Evolutionary conservation across 148 eudicot genomes (phyloP).

Genomic region (Persicaria maculosa): DNA sequence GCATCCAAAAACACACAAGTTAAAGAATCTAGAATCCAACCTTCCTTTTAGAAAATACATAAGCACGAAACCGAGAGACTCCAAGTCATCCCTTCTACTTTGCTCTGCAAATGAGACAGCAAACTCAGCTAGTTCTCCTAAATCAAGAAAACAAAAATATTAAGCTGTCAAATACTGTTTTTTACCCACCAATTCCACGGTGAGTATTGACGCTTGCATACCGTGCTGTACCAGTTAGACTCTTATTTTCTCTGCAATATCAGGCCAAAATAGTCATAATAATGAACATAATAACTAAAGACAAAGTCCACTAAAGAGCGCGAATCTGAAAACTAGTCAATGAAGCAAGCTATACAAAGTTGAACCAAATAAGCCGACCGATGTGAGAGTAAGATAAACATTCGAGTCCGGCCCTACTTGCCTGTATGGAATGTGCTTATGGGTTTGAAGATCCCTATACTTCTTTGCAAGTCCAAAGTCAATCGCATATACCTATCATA

Average conservation of each 20-base stretch:
- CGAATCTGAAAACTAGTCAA: neutral
- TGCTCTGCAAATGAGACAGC: slow-evolving; percentile 37
- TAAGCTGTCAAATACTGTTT: neutral
- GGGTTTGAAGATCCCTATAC: slow-evolving; percentile 80
- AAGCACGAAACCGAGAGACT: slow-evolving; percentile 72
- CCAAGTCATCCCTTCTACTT: slow-evolving; percentile 69
- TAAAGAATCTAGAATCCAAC: slow-evolving; percentile 18
- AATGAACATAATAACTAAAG: neutral
- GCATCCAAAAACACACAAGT: neutral
- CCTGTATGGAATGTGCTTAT: slow-evolving; percentile 85
- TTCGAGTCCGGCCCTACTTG: slow-evolving; percentile 3
- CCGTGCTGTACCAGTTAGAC: slow-evolving; percentile 67
- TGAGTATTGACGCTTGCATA: slow-evolving; percentile 78
- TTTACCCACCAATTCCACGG: slow-evolving; percentile 58
- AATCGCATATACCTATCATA: slow-evolving; percentile 49
- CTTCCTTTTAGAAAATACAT: slow-evolving; percentile 67
- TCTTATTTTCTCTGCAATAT: slow-evolving; percentile 54
- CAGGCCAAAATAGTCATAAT: neutral
- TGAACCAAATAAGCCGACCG: neutral
- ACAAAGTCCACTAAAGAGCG: neutral
- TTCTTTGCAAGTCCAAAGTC: slow-evolving; percentile 85
- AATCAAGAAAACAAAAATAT: neutral
- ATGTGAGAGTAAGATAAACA: neutral
- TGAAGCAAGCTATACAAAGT: neutral
- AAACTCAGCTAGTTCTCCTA: neutral